Conservation (phyloP, 495 filamentous ascomycete genomes). For the Penicillium malachiteum region DNA sequence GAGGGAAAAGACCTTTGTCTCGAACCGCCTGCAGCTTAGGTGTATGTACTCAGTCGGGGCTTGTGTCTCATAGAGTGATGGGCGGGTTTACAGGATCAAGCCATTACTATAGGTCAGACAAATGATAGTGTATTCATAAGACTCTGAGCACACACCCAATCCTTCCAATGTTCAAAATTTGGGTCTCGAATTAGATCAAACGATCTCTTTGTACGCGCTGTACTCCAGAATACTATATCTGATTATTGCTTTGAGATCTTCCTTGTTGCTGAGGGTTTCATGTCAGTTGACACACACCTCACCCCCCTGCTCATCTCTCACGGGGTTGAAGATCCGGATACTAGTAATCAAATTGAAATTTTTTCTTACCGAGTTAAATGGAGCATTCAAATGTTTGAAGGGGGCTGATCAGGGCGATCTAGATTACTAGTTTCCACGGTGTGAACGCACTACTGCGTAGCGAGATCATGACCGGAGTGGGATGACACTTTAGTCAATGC, state of each 20-base stretch:
- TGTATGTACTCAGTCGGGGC: too few relatives aligned
- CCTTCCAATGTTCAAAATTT: not conserved
- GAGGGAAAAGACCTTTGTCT: not conserved
- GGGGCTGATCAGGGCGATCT: too few relatives aligned
- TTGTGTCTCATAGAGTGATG: not conserved
- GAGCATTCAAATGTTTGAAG: too few relatives aligned
- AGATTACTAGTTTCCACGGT: too few relatives aligned
- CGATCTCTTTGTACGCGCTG: not conserved
- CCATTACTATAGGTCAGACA: not conserved
- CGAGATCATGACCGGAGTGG: too few relatives aligned
- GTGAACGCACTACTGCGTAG: too few relatives aligned
- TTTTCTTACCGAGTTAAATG: too few relatives aligned
- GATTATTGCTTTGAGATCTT: not conserved
- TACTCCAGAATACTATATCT: not conserved
- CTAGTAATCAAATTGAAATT: too few relatives aligned
- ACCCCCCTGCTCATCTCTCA: slow-evolving; percentile 5
- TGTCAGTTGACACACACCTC: slow-evolving; percentile 12
- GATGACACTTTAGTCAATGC: not conserved
- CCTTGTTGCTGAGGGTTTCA: not conserved
- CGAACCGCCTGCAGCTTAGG: slow-evolving; percentile 1
- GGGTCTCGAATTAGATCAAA: not conserved
- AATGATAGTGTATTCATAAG: not conserved
- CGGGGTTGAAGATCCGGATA: not conserved
- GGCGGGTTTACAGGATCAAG: not conserved
- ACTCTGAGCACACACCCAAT: not conserved